phyloP scores from a whole-genome alignment of 1,284 basidiomycete species.

The Pisolithus thermaeus region DNA sequence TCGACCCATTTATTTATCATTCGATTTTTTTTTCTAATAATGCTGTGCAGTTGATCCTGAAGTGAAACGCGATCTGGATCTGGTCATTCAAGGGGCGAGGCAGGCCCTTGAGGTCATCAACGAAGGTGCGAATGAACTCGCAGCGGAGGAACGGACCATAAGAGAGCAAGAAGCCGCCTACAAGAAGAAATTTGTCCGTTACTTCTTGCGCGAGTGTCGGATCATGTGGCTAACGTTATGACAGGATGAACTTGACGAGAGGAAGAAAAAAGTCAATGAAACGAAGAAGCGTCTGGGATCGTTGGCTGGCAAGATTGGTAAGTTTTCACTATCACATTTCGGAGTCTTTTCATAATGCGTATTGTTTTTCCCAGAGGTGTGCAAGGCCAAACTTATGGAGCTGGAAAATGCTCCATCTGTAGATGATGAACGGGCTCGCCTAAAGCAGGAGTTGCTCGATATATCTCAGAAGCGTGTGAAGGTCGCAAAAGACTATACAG shows the following conservation, averaged over 20 bases:
- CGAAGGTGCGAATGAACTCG: conserved; percentile 31
- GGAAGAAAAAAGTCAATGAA: conserved; percentile 37
- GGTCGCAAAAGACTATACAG: conserved; percentile 53
- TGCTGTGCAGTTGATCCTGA: conserved; percentile 47
- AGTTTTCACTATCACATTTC: conserved; percentile 14
- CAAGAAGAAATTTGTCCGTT: conserved; percentile 37
- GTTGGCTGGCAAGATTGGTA: conserved; percentile 42
- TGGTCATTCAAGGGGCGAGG: conserved; percentile 36
- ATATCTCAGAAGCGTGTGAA: conserved; percentile 50
- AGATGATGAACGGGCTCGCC: conserved; percentile 44
- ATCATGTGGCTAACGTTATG: conserved; percentile 1
- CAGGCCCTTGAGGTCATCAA: conserved; percentile 30
- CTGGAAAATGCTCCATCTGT: conserved; percentile 48
- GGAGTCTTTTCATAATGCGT: conserved; percentile 4
- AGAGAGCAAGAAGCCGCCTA: conserved; percentile 33
- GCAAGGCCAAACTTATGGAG: conserved; percentile 35
- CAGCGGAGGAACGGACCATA: conserved; percentile 31
- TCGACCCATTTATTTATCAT: conserved; percentile 6
- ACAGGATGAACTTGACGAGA: conserved; percentile 40
- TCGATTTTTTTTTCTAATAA: conserved; percentile 2
- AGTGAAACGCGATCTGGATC: conserved; percentile 40
- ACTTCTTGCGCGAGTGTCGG: neutral
- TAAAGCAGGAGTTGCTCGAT: conserved; percentile 45
- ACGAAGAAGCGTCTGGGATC: conserved; percentile 29
- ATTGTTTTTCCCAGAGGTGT: conserved; percentile 26